Base-by-base conservation (phyloP, 1,139 yeast species). In the Saccharomyces uvarum region DNA sequence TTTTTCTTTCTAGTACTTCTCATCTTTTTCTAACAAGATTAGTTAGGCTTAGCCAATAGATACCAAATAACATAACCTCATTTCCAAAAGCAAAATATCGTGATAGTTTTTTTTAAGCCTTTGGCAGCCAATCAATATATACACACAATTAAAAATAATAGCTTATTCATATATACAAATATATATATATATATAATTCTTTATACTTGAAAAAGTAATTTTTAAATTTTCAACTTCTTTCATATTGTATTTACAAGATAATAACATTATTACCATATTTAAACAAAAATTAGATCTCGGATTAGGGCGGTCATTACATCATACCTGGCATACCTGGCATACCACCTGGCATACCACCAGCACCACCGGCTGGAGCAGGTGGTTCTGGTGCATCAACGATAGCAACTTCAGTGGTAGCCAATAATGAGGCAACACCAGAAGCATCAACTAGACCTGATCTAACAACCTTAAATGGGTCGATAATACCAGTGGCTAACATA, bases 351-450 rank as follows among this genome's bases (percentile, higher is more conserved):
- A 48, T 42, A 61, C 82, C 78, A 16, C 24, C 44, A 38, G 44
- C 44, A 4, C 26, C 26, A 57, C 88, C 79, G 61, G 90, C 82
- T 61, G 86, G 75, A 63, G 84, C 79, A 74, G 88, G 81, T 66
- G 93, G 95, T 76, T 88, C 91, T 65, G 97, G 97, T 67, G 95
- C 97, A 68, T 91, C 97, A 59, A 91, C 98, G 70, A 93, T 89
- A 62, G 98, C 97, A 75, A 97, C 95, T 78, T 93, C 99, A 61
- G 99, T 93, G 56, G 99, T 95, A 63, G 98, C 99, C 74, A 93
- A 82, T 73, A 93, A 81, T 29, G 98, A 90, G 53, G 99, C 99
- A 63, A 93, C 99, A 78, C 98, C 97, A 55, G 96, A 82, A 58
- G 99, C 99, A 69, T 93, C 99, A 56, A 90, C 93, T 69, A 93